Conservation (phyloP, 2,329 filamentous ascomycete genomes). For the Xylariaceae sp. region DNA sequence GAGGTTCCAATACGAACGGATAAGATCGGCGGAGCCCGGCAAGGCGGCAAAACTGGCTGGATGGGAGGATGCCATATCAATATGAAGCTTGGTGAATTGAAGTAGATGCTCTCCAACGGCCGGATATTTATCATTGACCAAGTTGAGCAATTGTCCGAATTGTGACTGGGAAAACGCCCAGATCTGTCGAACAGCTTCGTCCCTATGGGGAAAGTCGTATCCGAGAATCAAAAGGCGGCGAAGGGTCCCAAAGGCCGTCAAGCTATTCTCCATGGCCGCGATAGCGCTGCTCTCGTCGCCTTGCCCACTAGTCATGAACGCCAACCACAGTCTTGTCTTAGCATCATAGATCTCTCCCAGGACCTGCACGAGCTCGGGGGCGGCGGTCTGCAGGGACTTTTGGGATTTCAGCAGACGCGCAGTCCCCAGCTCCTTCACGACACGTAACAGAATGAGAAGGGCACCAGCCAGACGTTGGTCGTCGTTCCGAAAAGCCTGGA, state of each 20-base stretch:
- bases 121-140: slow-evolving; percentile 41
- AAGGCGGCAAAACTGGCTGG: slow-evolving; percentile 79
- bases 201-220: slow-evolving; percentile 79
- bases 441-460: slow-evolving; percentile 73
- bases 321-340: slow-evolving; percentile 66
- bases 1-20: slow-evolving; percentile 80
- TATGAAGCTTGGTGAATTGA: slow-evolving; percentile 86
- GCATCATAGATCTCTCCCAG: slow-evolving; percentile 73
- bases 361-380: slow-evolving; percentile 79
- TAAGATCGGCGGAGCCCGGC: slow-evolving; percentile 72
- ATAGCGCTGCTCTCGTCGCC: slow-evolving; percentile 57
- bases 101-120: slow-evolving; percentile 75
- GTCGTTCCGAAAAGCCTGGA: slow-evolving; percentile 55
- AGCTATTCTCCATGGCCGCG: slow-evolving; percentile 68
- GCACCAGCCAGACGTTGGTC: slow-evolving; percentile 65
- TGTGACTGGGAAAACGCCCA: slow-evolving; percentile 77
- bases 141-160: slow-evolving; percentile 68
- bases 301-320: slow-evolving; percentile 53
- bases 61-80: slow-evolving; percentile 76
- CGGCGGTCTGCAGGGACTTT: slow-evolving; percentile 69
- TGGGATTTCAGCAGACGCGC: slow-evolving; percentile 72
- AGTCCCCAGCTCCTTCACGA: slow-evolving; percentile 86
- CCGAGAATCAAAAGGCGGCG: slow-evolving; percentile 74
- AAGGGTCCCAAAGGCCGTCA: slow-evolving; percentile 74
- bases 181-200: slow-evolving; percentile 69